These are phyloP conservation scores for Ganoderma sinense DNA, from an alignment of 1,284 basidiomycete genomes.

Conservation along the genomic window DNA sequence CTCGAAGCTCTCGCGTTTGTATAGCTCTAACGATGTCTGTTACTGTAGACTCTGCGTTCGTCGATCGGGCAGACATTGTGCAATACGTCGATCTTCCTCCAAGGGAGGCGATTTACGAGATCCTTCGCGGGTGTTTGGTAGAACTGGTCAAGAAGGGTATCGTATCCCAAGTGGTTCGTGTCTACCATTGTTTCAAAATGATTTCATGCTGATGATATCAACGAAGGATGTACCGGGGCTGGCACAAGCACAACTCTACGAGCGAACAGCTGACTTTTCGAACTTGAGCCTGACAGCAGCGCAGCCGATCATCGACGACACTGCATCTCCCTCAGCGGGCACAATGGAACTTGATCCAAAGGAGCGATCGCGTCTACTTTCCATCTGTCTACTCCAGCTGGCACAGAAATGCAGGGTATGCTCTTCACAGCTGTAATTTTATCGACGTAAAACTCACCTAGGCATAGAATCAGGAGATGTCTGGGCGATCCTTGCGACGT, in stretches of 20 bases:
- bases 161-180: slow-evolving; percentile 63
- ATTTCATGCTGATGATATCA: neutral
- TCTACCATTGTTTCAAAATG: neutral
- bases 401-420: slow-evolving; percentile 80
- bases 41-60: slow-evolving; percentile 86
- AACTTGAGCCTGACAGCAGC: slow-evolving; percentile 19
- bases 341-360: slow-evolving; percentile 42
- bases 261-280: slow-evolving; percentile 45
- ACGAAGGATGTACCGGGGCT: slow-evolving; percentile 69
- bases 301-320: neutral
- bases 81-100: slow-evolving; percentile 95
- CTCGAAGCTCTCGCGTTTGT: neutral
- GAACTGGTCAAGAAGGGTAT: slow-evolving; percentile 85
- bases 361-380: slow-evolving; percentile 58
- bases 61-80: slow-evolving; percentile 96
- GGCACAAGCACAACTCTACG: slow-evolving; percentile 65
- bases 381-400: slow-evolving; percentile 67
- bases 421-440: slow-evolving; percentile 8
- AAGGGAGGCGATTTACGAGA: slow-evolving; percentile 92
- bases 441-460: neutral
- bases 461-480: slow-evolving; percentile 73
- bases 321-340: slow-evolving; percentile 2
- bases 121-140: slow-evolving; percentile 83
- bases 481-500: slow-evolving; percentile 88
- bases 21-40: slow-evolving; percentile 2